phyloP scores from a whole-genome alignment of 495 filamentous ascomycete genomes.

The Glutinoglossum americanum region DNA sequence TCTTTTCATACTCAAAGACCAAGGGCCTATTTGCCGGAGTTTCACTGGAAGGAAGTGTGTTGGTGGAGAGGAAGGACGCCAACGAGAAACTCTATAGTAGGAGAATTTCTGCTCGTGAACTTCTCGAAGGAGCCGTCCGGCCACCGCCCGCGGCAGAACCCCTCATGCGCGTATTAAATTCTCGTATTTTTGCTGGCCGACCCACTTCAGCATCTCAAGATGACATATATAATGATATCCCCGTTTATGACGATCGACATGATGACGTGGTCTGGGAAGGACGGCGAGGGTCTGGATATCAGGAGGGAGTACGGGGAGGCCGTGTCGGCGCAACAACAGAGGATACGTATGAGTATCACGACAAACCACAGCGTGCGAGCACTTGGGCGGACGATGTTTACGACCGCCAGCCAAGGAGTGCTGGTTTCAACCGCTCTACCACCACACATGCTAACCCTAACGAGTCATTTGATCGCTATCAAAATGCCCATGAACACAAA shows the following conservation, averaged over 20 bases:
- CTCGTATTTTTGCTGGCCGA: conserved; percentile 53
- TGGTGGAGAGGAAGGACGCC: conserved; percentile 85
- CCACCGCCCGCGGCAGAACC: conserved; percentile 67
- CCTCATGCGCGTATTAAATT: conserved; percentile 64
- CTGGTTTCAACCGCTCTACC: conserved; percentile 27
- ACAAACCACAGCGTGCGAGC: conserved; percentile 41
- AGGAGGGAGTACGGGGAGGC: conserved; percentile 44
- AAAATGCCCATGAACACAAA: conserved; percentile 21
- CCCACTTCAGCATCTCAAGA: conserved; percentile 24
- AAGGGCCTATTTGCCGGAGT: conserved; percentile 95
- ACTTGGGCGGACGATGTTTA: conserved; percentile 88
- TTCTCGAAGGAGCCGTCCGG: conserved; percentile 56
- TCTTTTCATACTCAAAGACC: conserved; percentile 93
- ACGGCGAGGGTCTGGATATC: conserved; percentile 47
- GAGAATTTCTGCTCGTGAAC: conserved; percentile 54
- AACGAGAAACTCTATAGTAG: conserved; percentile 89
- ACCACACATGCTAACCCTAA: conserved; percentile 24
- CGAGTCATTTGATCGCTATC: conserved; percentile 25
- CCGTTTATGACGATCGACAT: conserved; percentile 70
- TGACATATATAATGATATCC: conserved; percentile 84
- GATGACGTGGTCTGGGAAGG: conserved; percentile 92
- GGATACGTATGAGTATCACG: conserved; percentile 39
- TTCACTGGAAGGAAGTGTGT: conserved; percentile 71
- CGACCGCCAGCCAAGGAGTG: conserved; percentile 32
- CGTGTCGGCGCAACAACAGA: conserved; percentile 19